These are phyloP conservation scores for Fusarium sp. DNA, from an alignment of 2,329 filamentous ascomycete species.

Conservation along the genomic window DNA sequence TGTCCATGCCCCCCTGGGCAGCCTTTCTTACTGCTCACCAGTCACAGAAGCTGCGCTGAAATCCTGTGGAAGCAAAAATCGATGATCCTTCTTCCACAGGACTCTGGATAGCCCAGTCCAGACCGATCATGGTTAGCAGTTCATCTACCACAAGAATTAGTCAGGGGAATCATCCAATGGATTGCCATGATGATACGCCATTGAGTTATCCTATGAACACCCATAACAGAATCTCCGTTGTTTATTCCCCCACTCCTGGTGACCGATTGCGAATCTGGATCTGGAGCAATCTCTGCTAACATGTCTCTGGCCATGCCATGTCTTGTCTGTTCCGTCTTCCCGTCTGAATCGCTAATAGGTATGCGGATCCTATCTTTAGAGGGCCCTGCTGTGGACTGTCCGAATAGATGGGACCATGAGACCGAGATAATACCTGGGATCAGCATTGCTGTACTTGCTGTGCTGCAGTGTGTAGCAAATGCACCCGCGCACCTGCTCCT, in stretches of 20 bases:
- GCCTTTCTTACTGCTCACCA: slow-evolving; percentile 7
- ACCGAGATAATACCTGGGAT: slow-evolving; percentile 10
- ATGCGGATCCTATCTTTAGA: neutral
- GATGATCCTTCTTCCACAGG: neutral
- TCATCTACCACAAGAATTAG: slow-evolving; percentile 13
- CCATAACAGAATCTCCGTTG: neutral
- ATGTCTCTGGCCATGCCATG: slow-evolving; percentile 12
- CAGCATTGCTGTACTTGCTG: neutral
- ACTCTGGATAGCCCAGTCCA: slow-evolving; percentile 3
- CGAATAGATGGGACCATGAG: slow-evolving; percentile 27
- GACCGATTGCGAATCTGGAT: slow-evolving; percentile 9
- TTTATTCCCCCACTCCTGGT: slow-evolving; percentile 11
- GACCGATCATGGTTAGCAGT: slow-evolving; percentile 29
- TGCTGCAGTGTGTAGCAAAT: neutral
- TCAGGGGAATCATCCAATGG: slow-evolving; percentile 15
- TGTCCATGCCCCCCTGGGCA: slow-evolving; percentile 14
- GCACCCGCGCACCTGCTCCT: neutral
- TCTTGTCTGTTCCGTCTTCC: slow-evolving; percentile 18
- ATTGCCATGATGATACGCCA: neutral
- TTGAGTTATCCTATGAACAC: slow-evolving; percentile 3
- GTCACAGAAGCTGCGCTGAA: slow-evolving; percentile 5
- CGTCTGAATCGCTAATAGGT: neutral
- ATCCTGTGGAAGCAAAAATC: neutral
- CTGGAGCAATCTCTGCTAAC: slow-evolving; percentile 2
- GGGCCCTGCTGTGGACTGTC: neutral